A percentile compares a stretch with the other conserved stretches of the same genome.
Evolutionary conservation across 345 rosid species (phyloP).

Genomic region (Ceriops decandra): DNA sequence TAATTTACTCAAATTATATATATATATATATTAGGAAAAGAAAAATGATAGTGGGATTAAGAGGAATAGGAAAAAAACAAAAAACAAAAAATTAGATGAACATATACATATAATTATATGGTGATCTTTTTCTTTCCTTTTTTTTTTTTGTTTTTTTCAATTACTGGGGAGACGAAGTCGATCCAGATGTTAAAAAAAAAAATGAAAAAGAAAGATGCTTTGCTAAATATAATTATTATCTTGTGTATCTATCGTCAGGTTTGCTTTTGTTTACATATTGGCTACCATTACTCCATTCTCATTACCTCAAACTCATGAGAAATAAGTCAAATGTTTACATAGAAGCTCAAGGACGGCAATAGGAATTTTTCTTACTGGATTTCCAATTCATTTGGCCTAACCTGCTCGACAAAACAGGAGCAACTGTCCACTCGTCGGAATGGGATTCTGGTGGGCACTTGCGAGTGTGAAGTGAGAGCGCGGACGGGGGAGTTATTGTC

Average conservation of each 20-base stretch:
- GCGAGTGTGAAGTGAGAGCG: neutral
- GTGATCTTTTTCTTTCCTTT: neutral
- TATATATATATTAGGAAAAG: too few relatives aligned
- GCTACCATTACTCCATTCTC: too few relatives aligned
- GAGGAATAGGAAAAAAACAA: neutral
- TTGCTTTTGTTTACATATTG: too few relatives aligned
- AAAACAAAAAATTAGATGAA: neutral
- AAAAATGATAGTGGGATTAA: neutral
- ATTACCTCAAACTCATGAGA: neutral
- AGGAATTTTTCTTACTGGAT: neutral
- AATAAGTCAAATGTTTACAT: neutral
- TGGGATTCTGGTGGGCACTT: neutral
- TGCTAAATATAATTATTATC: too few relatives aligned
- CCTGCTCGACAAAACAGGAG: neutral
- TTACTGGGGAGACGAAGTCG: conserved; percentile 32
- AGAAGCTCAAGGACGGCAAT: neutral
- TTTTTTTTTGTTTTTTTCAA: neutral
- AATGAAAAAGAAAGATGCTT: too few relatives aligned
- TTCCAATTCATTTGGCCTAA: neutral
- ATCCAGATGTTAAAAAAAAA: conserved; percentile 14
- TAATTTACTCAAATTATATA: too few relatives aligned
- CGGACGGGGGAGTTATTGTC: conserved; percentile 3
- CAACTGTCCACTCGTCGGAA: neutral
- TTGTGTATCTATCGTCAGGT: too few relatives aligned
- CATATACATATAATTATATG: neutral